phyloP scores from a whole-genome alignment of 140 eudicot species.

The Artemisia princeps region DNA sequence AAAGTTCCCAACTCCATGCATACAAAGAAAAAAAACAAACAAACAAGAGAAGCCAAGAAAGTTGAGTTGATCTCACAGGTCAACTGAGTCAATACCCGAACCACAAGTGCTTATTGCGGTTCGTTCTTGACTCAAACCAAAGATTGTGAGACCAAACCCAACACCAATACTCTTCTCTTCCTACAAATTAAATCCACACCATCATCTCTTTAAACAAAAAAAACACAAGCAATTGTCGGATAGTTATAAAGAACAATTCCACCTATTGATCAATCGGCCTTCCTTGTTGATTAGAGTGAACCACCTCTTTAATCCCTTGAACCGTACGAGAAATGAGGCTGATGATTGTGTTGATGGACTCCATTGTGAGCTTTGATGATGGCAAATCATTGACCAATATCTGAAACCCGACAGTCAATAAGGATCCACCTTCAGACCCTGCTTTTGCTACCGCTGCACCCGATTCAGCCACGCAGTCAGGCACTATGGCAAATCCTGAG shows the following conservation, averaged over 20 bases:
- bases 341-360: conserved; percentile 52
- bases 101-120: conserved; percentile 58
- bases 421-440: conserved; percentile 40
- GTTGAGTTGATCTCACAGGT: conserved; percentile 28
- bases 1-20: conserved; percentile 17
- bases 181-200: conserved; percentile 32
- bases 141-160: conserved; percentile 25
- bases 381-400: conserved; percentile 48
- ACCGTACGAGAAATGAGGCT: conserved; percentile 55
- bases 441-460: conserved; percentile 28
- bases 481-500: conserved; percentile 64
- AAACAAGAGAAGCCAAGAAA: conserved; percentile 28
- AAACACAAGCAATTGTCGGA: conserved; percentile 2
- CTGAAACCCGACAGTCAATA: conserved; percentile 58
- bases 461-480: conserved; percentile 45
- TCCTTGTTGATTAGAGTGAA: conserved; percentile 31
- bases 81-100: conserved; percentile 90
- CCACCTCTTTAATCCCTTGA: conserved; percentile 46
- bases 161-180: conserved; percentile 22
- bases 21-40: conserved; percentile 15
- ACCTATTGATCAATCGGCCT: conserved; percentile 22
- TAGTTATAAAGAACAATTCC: conserved; percentile 7
- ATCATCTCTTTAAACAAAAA: conserved; percentile 19
- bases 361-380: conserved; percentile 49
- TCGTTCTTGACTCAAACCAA: conserved; percentile 77